phyloP scores from a whole-genome alignment of 139 green algal genomes.

The Micromonas pusilla region DNA sequence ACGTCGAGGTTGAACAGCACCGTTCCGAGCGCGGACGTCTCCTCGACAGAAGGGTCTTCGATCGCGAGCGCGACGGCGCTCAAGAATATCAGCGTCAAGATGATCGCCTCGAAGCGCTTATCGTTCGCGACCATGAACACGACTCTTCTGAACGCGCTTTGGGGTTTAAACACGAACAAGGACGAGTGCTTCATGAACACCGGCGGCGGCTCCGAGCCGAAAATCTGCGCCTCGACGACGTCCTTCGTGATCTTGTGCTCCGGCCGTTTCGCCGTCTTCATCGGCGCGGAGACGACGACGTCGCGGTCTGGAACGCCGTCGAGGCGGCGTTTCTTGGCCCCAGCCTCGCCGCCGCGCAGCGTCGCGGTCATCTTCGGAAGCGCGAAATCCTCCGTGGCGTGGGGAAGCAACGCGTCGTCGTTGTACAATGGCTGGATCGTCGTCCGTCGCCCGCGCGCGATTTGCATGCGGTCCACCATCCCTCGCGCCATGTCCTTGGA shows the following conservation, averaged over 20 bases:
- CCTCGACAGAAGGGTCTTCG: constrained; percentile 8
- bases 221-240: not conserved
- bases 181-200: constrained; percentile 13
- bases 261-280: not conserved
- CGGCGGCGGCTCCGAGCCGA: not conserved
- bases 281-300: not conserved
- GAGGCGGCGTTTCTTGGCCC: not conserved
- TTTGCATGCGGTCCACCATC: constrained; percentile 1
- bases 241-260: not conserved
- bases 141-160: not conserved
- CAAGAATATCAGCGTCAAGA: constrained; percentile 11
- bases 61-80: constrained; percentile 3
- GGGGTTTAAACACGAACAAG: constrained; percentile 4
- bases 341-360: not conserved
- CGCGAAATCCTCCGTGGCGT: not conserved
- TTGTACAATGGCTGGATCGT: not conserved
- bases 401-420: not conserved
- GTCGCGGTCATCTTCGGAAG: not conserved
- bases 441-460: no score
- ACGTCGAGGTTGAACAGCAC: constrained; percentile 40
- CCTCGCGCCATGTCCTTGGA: not conserved
- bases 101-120: constrained; percentile 21
- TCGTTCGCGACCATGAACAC: not conserved
- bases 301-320: constrained; percentile 2
- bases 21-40: not conserved